Conservation (phyloP, 768 basidiomycete genomes). For the Kwoniella bestiolae region DNA sequence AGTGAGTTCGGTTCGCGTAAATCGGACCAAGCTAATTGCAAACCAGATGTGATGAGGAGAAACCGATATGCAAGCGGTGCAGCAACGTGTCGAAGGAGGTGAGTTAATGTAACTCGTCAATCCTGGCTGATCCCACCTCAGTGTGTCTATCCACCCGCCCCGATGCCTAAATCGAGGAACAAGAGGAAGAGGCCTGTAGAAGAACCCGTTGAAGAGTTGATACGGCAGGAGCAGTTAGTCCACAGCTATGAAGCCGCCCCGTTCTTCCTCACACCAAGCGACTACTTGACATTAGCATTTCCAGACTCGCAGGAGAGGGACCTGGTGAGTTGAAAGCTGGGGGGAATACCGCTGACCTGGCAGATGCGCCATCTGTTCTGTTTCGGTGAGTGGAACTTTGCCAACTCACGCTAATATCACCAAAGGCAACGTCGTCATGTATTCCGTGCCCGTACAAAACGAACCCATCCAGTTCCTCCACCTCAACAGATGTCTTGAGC, state of each 20-base stretch:
- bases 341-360: background rate
- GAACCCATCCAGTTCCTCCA: conserved; percentile 29
- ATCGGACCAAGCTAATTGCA: background rate
- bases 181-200: background rate
- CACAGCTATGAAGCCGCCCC: background rate
- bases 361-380: conserved; percentile 14
- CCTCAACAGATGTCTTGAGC: conserved; percentile 19
- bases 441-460: conserved; percentile 20
- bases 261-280: conserved; percentile 9
- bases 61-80: conserved; percentile 10
- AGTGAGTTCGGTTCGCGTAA: background rate
- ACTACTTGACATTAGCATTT: conserved; percentile 6
- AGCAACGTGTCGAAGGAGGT: conserved; percentile 4
- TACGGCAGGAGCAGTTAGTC: conserved; percentile 3
- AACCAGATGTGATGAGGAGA: conserved; percentile 16
- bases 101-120: background rate
- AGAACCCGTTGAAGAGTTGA: background rate
- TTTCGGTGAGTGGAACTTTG: conserved; percentile 7
- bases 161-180: background rate
- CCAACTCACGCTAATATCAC: background rate
- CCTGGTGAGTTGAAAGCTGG: conserved; percentile 6
- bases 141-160: conserved; percentile 10
- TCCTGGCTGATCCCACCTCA: background rate
- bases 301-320: conserved; percentile 14
- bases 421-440: conserved; percentile 24